phyloP scores from a whole-genome alignment of 75 land plant species.

The Picea sitchensis region DNA sequence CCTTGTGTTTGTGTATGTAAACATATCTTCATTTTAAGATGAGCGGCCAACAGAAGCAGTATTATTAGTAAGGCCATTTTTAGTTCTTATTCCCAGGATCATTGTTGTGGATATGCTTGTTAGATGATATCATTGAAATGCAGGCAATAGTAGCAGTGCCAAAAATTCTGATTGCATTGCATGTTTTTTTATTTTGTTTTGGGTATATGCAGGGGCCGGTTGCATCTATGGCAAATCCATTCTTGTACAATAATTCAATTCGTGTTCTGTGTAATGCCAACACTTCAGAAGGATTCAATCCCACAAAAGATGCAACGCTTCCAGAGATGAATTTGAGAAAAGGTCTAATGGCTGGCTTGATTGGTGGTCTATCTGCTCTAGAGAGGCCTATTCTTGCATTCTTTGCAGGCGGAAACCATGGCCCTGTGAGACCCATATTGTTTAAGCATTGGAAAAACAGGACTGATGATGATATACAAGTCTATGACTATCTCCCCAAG shows the following conservation, averaged over 20 bases:
- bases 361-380: constrained; percentile 44
- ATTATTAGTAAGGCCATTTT: no score
- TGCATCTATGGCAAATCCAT: constrained; percentile 19
- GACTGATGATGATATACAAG: constrained; percentile 33
- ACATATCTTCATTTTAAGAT: no score
- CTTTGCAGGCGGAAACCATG: constrained; percentile 64
- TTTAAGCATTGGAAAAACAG: constrained; percentile 46
- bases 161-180: neutral
- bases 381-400: constrained; percentile 55
- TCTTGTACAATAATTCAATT: constrained; percentile 36
- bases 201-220: constrained; percentile 38
- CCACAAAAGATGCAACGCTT: constrained; percentile 52
- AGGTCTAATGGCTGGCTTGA: constrained; percentile 6
- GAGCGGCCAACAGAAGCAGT: no score
- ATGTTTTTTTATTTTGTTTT: neutral
- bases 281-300: constrained; percentile 68
- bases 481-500: constrained; percentile 37
- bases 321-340: constrained; percentile 52
- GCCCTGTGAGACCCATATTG: constrained; percentile 47
- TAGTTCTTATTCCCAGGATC: no score
- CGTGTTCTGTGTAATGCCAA: constrained; percentile 70
- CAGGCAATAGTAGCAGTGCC: no score
- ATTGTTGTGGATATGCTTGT: no score
- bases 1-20: no score
- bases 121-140: no score